Base-by-base conservation (phyloP, 169 alveolate genomes). In the Plasmodium berghei region DNA sequence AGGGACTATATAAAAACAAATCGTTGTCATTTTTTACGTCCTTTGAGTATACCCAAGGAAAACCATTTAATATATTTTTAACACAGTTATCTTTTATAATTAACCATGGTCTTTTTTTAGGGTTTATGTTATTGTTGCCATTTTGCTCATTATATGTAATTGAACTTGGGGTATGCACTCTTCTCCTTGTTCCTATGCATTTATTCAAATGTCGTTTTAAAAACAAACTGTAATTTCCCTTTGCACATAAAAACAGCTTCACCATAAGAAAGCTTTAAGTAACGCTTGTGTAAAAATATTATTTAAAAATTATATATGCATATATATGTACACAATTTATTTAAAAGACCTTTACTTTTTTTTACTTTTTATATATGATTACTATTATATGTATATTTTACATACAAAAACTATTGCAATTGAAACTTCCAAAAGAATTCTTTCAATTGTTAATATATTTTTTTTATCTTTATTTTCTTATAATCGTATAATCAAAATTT, bases 1-100 rank as follows among this genome's bases (percentile, higher is more conserved):
- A 80, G 2, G 91, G 89, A 42, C 87, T 75, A 52, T 56, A 73
- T 26, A 75, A 18, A 42, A 56, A 14, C 73, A 75, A 89, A 8
- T 70, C 91, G n/a, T 87, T 89, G 28, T 69, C 80, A 49, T 71
- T 71, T 70, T 73, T 73, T 22, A 90, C 83, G 24, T 90, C 93
- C 26, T 75, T 90, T 5, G 87, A 45, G 61, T 72, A 90, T 58
- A 90, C 6, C 93, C 93, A 90, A 18, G 92, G 92, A 54, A 62
- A 80, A 40, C 93, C 93, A n/a, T 71, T 71, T 59, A 72, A 24
- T 18, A 90, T 16, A 46, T 48, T 67, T 59, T 87, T 75, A 9
- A 75, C 93, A 56, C 88, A 66, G 16, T 28, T 55, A 22, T 64
- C 92, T 18, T 73, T 70, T 12, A 83, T 73, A 42, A 62, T 64